Base-by-base conservation (phyloP, 2,329 filamentous ascomycete species). In the Cercospora brassicicola region DNA sequence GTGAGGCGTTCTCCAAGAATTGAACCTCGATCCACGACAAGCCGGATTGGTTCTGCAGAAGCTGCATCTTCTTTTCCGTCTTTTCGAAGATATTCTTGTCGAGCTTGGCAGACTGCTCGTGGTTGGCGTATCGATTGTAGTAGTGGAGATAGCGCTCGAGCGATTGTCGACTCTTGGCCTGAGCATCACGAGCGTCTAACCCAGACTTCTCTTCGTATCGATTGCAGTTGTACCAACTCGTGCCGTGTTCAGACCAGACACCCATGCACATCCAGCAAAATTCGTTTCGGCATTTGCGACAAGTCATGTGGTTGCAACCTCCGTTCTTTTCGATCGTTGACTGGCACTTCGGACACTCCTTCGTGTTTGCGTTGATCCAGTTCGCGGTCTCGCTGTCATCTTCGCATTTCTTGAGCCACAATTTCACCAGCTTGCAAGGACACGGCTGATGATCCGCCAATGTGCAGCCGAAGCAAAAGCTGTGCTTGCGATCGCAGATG, bases 181-280 rank as follows among this genome's bases (percentile, higher is more conserved):
- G 95, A 0, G 93, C 93, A 79, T 96, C 93, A 39, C 95, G 87
- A 4, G 95, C 95, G 66, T 97, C 94, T 0, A 89, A 85, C 1
- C 95, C 95, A 72, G 92, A 96, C 85, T 95, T 97, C 82, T 98
- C 95, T 78, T 99, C 95, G 75, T 91, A 99, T 8, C 95, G 87
- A 78, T 97, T 99, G 86, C 95, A 99, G 80, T 97, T 99, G 84
- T 99, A 99, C 95, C 95, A 99, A 81, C 93, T 97, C 3, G 94
- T 99, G 71, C 95, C 95, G 78, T 99, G 95, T 81, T 99, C 95
- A 0, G 93, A 96, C 95, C 95, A 99, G 0, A 97, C 84, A 0
- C 95, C 95, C 95, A 99, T 99, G 77, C 95, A 99, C 91, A 99
- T 98, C 95, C 95, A 99, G 82, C 95, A 99, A 77, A 99, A 97